Base-by-base conservation (phyloP, 257 asterid species). In the Gynochthodes officinalis region DNA sequence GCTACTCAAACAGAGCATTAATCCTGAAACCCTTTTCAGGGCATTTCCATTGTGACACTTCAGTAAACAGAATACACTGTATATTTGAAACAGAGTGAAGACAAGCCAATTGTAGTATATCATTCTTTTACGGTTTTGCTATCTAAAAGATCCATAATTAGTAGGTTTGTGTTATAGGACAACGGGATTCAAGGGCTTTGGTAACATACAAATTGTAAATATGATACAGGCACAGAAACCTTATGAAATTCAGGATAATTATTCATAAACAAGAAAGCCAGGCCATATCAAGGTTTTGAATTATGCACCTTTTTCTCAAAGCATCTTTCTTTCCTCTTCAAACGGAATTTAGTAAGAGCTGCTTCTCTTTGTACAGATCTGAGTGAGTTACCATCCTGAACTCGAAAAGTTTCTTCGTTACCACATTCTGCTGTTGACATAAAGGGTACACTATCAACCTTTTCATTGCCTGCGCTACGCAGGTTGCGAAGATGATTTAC, bases 261-360 rank as follows among this genome's bases (percentile, higher is more conserved):
- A 55, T 15, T 30, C 23, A 30, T 30, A 15, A 60, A 37, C 30
- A 1, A n/a, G 12, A 21, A 53, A 21, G 42, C 3, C 7, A 37
- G 1, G 12, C 28, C 13, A 10, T 12, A 2, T 7, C 1, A 65
- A 55, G 25, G 33, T 53, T 35, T 15, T 18, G 43, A 43, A 12
- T 40, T 39, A 28, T 67, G 21, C 78, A 94, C 99, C 99, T 95
- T 95, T 85, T 95, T 95, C 79, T 95, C 94, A 67, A 86, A 95
- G 86, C 99, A 92, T 84, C 99, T 85, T 27, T 92, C 98, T 79
- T 95, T 95, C 80, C 99, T 80, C 82, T 95, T 95, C 82, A 82
- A 61, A 7, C 97, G 88, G 73, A 95, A 95, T 76, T 92, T 95
- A n/a, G 79, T 80, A 13, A 95, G 86, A 69, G 99, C 99, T 4